Evolutionary conservation across 345 rosid genomes (phyloP), one percentile per base, ranked within the genome.

Genomic region (Bretschneidera sinensis): DNA sequence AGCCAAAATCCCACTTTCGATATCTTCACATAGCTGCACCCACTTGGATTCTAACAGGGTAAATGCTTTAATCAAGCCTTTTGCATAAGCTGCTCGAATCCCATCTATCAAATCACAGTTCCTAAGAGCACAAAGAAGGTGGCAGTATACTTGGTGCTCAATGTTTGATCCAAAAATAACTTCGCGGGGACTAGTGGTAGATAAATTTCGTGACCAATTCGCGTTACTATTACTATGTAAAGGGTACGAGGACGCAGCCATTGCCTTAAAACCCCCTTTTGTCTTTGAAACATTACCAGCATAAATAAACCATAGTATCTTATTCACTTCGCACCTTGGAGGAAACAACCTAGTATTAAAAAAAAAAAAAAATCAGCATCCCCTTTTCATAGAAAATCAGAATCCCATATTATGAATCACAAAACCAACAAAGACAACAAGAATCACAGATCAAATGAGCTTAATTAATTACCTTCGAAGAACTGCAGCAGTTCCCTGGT

Each of bases 41-140:
- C 86, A 76, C 49, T 74, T 76, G 25, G 77, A 70, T 64, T 79
- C 80, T 35, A 82, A 52, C 21, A 75, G 19, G 52, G 31, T 6
- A 48, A 77, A 57, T 28, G 73, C 79, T 61, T 48, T 52, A 45
- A 65, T 62, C 50, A 82, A 55, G 35, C 80, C 84, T 21, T 43
- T 8, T 0, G 79, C 84, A 73, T 79, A 75, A 0, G 81, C 75
- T 17, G 76, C 78, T 51, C 19, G 58, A 62, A 82, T 77, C 31
- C 73, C 79, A 71, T 73, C 77, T 0, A 82, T 48, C 25, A 35
- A 24, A 65, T 77, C 70, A 64, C 22, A 77, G 60, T 63, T 58
- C 57, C 74, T 57, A 48, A 82, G 79, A 45, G 78, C 80, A 61
- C 84, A 75, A 34, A 82, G 80, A 49, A 79, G 82, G 68, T 79